Base-by-base conservation (phyloP, 139 green algal genomes). In the Bryopsis sp. region DNA sequence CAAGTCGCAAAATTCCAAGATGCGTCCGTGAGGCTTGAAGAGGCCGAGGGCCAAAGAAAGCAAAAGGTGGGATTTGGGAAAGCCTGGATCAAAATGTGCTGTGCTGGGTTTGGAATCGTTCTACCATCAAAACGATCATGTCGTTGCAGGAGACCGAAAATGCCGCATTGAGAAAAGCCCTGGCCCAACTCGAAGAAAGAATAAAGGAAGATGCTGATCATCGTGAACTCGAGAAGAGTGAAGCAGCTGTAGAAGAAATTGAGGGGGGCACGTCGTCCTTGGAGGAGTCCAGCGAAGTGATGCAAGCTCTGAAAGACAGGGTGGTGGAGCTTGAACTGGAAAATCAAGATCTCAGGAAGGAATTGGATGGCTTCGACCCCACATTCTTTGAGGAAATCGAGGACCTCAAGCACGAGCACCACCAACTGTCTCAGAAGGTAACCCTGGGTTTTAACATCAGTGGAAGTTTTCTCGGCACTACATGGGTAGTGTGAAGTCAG, bases 301-400 rank as follows among this genome's bases (percentile, higher is more conserved):
- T 73, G 70, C 39, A 33, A 15, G 39, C 22, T 2, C 35, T 86
- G 57, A 71, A 78, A 48, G 58, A 77, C n/a, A 74, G 70, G 2
- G 38, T 92, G 38, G 46, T 50, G 0, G 68, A 79, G 47, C 59
- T 91, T 36, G 72, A 89, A 68, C 34, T 59, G 15, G 84, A 91
- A 66, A 94, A 95, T 70, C 60, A 50, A 19, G 79, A 83, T 63
- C 79, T 96, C 35, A 62, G 64, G 1, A 72, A 48, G 19, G 88
- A 96, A 77, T 79, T 96, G 39, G 84, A 81, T 37, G 85, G 82
- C 1, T 86, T 94, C 72, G 86, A 94, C 48, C 79, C 83, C 0
- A 66, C 67, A 1, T 91, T 94, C 70, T 94, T 89, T 72, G 82
- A 90, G 1, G 86, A 96, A 47, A 79, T 91, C 29, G 78, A 89